Evolutionary conservation across 2,329 filamentous ascomycete species (phyloP).

Genomic region (Sclerotinia sclerotiorum): DNA sequence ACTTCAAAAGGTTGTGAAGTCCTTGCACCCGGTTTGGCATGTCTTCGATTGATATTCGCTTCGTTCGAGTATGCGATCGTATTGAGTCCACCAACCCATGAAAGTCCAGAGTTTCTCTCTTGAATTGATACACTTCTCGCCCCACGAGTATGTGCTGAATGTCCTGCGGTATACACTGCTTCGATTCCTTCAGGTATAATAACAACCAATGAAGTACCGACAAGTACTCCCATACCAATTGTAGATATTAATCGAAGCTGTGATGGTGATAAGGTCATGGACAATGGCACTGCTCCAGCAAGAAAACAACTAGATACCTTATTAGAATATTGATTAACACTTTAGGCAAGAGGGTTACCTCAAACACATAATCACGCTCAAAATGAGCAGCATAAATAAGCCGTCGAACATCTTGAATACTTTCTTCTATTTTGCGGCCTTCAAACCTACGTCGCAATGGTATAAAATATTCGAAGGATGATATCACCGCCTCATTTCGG

Average conservation of each 20-base stretch:
- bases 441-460: conserved; percentile 15
- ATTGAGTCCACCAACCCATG: conserved; percentile 31
- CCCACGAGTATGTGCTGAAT: conserved; percentile 36
- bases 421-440: not conserved
- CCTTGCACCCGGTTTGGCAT: not conserved
- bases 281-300: conserved; percentile 85
- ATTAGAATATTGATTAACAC: not conserved
- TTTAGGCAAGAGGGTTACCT: conserved; percentile 47
- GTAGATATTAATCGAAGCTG: conserved; percentile 88
- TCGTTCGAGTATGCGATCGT: conserved; percentile 27
- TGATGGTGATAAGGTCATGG: conserved; percentile 81
- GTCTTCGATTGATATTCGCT: conserved; percentile 9
- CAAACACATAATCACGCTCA: conserved; percentile 55
- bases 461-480: not conserved
- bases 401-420: conserved; percentile 41
- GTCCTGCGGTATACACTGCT: conserved; percentile 67
- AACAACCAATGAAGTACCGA: conserved; percentile 92
- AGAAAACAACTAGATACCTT: conserved; percentile 73
- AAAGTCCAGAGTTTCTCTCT: conserved; percentile 26
- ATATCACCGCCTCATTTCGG: conserved; percentile 22
- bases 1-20: not conserved
- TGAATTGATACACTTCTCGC: conserved; percentile 25
- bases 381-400: conserved; percentile 40
- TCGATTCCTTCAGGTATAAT: conserved; percentile 97
- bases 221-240: conserved; percentile 88